phyloP scores from a whole-genome alignment of 371 early-diverging fungal species.

The Syncephalis plumigaleata region DNA sequence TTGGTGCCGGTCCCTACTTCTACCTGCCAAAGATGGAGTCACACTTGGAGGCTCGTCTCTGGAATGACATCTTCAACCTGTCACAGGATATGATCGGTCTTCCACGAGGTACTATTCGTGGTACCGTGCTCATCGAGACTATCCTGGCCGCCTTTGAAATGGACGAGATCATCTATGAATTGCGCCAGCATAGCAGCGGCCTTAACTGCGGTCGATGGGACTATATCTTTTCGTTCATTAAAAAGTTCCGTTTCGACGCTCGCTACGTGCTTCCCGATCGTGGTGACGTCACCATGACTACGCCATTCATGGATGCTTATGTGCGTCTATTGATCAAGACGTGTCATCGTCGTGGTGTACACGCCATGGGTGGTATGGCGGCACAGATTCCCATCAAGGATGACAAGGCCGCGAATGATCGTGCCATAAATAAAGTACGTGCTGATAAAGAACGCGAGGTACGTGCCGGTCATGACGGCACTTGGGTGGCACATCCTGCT shows the following conservation, averaged over 20 bases:
- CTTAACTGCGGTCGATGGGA: conserved; percentile 98
- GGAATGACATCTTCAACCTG: conserved; percentile 91
- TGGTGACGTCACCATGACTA: conserved; percentile 76
- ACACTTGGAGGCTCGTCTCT: conserved; percentile 88
- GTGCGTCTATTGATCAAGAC: conserved; percentile 88
- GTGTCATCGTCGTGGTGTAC: conserved; percentile 91
- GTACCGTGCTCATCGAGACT: conserved; percentile 91
- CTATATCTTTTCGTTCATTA: conserved; percentile 93
- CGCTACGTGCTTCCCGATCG: conserved; percentile 80
- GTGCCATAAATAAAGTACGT: conserved; percentile 83
- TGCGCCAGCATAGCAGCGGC: conserved; percentile 89
- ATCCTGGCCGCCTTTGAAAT: conserved; percentile 92
- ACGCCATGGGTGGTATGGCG: conserved; percentile 98
- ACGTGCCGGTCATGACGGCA: conserved; percentile 86
- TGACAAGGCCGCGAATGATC: conserved; percentile 65
- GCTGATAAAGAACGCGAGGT: conserved; percentile 90
- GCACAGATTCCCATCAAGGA: conserved; percentile 95
- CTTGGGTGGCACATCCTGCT: conserved; percentile 97
- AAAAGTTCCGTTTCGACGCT: conserved; percentile 78
- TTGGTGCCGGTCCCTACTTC: conserved; percentile 91
- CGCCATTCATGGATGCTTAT: conserved; percentile 93
- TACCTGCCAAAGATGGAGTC: conserved; percentile 95
- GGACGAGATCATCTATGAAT: conserved; percentile 96
- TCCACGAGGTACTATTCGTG: conserved; percentile 90
- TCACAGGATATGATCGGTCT: conserved; percentile 78